Evolutionary conservation across 257 asterid species (phyloP), one percentile per base, ranked within the genome.

Genomic region (Verbena officinalis): DNA sequence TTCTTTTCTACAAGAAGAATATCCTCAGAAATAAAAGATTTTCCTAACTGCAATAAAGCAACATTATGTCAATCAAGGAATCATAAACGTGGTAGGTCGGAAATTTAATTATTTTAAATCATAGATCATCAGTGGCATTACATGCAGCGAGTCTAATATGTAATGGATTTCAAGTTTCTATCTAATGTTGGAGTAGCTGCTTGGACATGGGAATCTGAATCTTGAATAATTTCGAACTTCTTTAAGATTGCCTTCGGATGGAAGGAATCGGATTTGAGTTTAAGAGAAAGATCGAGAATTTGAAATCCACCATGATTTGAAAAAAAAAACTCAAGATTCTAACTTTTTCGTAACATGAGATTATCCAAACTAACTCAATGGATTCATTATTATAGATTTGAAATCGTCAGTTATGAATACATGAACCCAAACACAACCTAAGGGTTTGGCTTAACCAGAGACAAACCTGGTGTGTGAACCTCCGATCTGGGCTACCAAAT

Each of bases 401-500:
- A 4, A 36, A 9, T 36, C 40, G 8, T 36, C 7, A 36, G 10
- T 36, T 36, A 36, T 9, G 11, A 36, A 7, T 36, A 5, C 40
- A 36, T 9, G 11, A 36, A 36, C 7, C 40, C 10, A 36, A 36
- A 4, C 10, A 36, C 40, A 9, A 9, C 11, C 8, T 38, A 9
- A 16, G 10, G 40, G 15, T 14, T n/a, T 42, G 45, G 52, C 15
- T 36, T 34, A 72, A 43, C 42, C 56, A 63, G 55, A 70, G 55
- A 62, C 60, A 76, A 71, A 93, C 99, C 96, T 90, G 99, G 72
- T 93, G 97, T 44, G 99, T 93, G 65, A 90, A 93, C 74, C 99
- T 84, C 69, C 97, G 78, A 72, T 84, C 95, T 12, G 99, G 97
- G 78, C 99, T 93, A 15, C 99, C 99, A 77, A 86, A 93, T 73